Evolutionary conservation across 2,329 filamentous ascomycete species (phyloP).

Genomic region (Colletotrichum magnum): DNA sequence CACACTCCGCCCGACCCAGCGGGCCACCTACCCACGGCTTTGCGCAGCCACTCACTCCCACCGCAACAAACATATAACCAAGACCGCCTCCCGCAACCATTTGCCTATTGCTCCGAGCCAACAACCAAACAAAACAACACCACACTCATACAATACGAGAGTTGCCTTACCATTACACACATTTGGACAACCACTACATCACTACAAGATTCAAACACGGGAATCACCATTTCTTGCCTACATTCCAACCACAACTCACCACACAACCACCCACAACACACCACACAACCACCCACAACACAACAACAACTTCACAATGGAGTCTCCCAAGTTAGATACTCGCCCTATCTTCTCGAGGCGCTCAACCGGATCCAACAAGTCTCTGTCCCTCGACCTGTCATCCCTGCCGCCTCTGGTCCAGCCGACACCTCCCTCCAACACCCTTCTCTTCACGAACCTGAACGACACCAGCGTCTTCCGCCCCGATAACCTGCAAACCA

Average conservation of each 20-base stretch:
- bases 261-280: constrained; percentile 35
- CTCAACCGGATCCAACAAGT: constrained; percentile 61
- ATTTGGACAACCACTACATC: constrained; percentile 9
- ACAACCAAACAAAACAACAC: constrained; percentile 32
- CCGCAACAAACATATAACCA: constrained; percentile 38
- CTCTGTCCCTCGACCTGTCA: constrained; percentile 81
- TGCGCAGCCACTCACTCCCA: constrained; percentile 28
- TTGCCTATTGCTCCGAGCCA: neutral
- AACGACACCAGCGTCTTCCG: constrained; percentile 81
- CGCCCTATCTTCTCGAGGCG: constrained; percentile 51
- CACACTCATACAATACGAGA: constrained; percentile 4
- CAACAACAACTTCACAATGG: constrained; percentile 47
- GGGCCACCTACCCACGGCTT: constrained; percentile 5
- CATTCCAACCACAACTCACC: neutral
- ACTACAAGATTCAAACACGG: neutral
- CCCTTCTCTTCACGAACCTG: constrained; percentile 87
- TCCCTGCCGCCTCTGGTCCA: constrained; percentile 77
- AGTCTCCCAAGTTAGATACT: constrained; percentile 48
- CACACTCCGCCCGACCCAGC: constrained; percentile 29
- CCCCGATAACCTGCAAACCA: constrained; percentile 79
- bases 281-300: constrained; percentile 33
- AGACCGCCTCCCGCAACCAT: constrained; percentile 33
- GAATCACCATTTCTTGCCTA: neutral
- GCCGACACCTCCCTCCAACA: constrained; percentile 85
- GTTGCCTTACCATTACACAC: constrained; percentile 1